These are phyloP conservation scores for Candida verbasci DNA, from an alignment of 805 yeast genomes.

Conservation along the genomic window DNA sequence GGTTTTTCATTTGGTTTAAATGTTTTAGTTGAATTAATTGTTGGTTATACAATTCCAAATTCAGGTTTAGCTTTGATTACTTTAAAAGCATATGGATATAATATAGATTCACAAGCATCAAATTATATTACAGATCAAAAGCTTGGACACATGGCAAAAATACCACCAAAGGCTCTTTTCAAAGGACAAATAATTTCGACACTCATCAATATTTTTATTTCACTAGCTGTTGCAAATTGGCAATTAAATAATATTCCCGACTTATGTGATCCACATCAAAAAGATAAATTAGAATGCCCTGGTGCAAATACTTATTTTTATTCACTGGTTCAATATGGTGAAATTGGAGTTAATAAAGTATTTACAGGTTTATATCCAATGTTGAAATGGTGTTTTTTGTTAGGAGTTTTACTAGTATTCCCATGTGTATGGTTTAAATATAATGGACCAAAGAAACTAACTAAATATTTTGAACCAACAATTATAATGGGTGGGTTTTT, in stretches of 20 bases:
- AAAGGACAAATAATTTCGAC: slow-evolving; percentile 40
- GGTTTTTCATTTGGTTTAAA: slow-evolving; percentile 56
- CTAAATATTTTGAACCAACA: slow-evolving; percentile 50
- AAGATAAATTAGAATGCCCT: slow-evolving; percentile 34
- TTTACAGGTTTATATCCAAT: slow-evolving; percentile 53
- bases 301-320: slow-evolving; percentile 48
- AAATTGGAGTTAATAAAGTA: slow-evolving; percentile 55
- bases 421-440: slow-evolving; percentile 35
- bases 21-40: slow-evolving; percentile 59
- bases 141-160: slow-evolving; percentile 52
- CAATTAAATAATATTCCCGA: slow-evolving; percentile 31
- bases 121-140: slow-evolving; percentile 45
- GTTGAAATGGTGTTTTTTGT: slow-evolving; percentile 54
- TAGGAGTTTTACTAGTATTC: slow-evolving; percentile 43
- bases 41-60: slow-evolving; percentile 62
- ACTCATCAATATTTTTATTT: slow-evolving; percentile 27
- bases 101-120: slow-evolving; percentile 62
- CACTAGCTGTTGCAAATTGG: slow-evolving; percentile 37
- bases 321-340: slow-evolving; percentile 53
- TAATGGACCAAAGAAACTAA: slow-evolving; percentile 27
- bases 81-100: slow-evolving; percentile 43
- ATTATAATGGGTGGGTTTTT: slow-evolving; percentile 48
- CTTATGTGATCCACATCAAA: slow-evolving; percentile 32
- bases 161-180: slow-evolving; percentile 60
- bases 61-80: slow-evolving; percentile 56